A percentile compares a stretch with the other conserved stretches of the same genome.
Conservation (phyloP, 2,329 filamentous ascomycete species). For the Thyridium curvatum region DNA sequence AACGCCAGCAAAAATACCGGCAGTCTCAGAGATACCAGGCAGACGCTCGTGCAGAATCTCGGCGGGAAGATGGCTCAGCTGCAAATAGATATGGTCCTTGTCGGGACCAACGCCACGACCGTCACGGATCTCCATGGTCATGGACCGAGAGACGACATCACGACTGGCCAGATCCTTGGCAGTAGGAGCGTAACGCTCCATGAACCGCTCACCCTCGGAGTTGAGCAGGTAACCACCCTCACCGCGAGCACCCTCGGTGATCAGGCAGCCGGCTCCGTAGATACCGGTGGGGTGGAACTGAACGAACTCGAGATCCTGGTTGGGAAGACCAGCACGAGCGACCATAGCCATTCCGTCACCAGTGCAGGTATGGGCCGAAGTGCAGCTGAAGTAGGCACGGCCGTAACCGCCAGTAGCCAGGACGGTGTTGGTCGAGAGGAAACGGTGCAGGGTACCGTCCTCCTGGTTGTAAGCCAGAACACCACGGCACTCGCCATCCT, state of each 20-base stretch:
- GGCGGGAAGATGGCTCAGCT: slow-evolving; percentile 88
- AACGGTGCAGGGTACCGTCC: slow-evolving; percentile 94
- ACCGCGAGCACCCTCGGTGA: slow-evolving; percentile 95
- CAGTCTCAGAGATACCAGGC: slow-evolving; percentile 97
- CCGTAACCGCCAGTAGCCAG: slow-evolving; percentile 96
- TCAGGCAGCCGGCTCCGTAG: slow-evolving; percentile 95
- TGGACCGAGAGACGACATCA: slow-evolving; percentile 94
- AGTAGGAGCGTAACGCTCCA: slow-evolving; percentile 97
- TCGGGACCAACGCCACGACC: slow-evolving; percentile 94
- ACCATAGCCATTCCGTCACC: slow-evolving; percentile 99
- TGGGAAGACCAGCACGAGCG: slow-evolving; percentile 90
- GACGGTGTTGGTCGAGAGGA: slow-evolving; percentile 94
- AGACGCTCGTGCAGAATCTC: slow-evolving; percentile 94
- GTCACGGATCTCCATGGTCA: slow-evolving; percentile 97
- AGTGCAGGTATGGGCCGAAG: slow-evolving; percentile 95
- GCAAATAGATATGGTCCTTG: slow-evolving; percentile 98
- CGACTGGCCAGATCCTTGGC: slow-evolving; percentile 96
- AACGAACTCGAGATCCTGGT: slow-evolving; percentile 99
- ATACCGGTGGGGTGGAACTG: slow-evolving; percentile 99
- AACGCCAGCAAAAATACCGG: slow-evolving; percentile 93
- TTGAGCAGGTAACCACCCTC: slow-evolving; percentile 98
- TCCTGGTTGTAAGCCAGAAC: slow-evolving; percentile 98
- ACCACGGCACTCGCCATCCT: slow-evolving; percentile 93
- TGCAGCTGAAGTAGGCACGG: slow-evolving; percentile 97
- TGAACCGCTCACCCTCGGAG: slow-evolving; percentile 97